Evolutionary conservation across 169 alveolate genomes (phyloP).

Genomic region (Theileria luwenshuni): DNA sequence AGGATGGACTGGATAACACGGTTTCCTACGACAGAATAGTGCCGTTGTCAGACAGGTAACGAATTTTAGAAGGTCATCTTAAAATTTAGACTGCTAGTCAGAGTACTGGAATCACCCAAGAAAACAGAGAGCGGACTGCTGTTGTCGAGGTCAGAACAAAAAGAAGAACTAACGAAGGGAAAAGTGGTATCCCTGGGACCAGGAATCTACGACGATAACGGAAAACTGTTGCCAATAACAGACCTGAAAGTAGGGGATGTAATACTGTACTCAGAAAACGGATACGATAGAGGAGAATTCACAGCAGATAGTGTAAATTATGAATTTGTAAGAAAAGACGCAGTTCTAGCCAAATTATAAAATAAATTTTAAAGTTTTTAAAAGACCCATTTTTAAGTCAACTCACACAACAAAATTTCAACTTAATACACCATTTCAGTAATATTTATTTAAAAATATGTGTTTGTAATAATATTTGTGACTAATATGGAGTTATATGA

Average conservation of each 20-base stretch:
- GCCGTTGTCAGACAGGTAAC: conserved; percentile 60
- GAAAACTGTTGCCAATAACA: conserved; percentile 44
- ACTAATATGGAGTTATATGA: background rate
- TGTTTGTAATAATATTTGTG: background rate
- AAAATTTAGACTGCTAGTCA: conserved; percentile 42
- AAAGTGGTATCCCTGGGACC: conserved; percentile 54
- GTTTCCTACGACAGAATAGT: conserved; percentile 37
- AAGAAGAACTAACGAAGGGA: conserved; percentile 43
- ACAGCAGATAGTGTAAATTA: conserved; percentile 18
- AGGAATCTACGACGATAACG: conserved; percentile 42
- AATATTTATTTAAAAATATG: background rate
- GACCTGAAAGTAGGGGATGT: conserved; percentile 56
- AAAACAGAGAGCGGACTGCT: conserved; percentile 68
- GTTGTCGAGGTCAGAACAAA: conserved; percentile 22
- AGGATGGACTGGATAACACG: conserved; percentile 2
- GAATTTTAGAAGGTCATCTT: background rate
- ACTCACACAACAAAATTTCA: background rate
- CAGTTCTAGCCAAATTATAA: conserved; percentile 57
- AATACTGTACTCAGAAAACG: conserved; percentile 52
- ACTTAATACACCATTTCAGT: background rate
- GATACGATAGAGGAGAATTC: conserved; percentile 60
- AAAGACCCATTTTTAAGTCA: background rate
- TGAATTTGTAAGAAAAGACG: conserved; percentile 58
- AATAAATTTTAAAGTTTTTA: background rate
- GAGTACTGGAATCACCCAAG: conserved; percentile 55